Conservation (phyloP, 2,329 filamentous ascomycete species). For the Fusarium nelsonii region DNA sequence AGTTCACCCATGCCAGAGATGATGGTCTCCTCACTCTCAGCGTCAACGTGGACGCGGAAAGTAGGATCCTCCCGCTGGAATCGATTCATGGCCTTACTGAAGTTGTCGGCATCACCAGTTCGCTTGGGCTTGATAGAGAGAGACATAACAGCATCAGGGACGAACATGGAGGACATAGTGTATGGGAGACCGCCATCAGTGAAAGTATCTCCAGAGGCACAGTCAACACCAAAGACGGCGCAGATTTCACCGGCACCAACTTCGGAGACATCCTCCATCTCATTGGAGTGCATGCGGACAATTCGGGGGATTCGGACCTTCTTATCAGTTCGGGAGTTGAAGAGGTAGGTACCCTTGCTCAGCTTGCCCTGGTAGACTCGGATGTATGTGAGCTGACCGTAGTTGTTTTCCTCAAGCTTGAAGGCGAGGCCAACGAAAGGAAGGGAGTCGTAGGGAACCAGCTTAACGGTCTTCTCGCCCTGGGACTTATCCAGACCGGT, state of each 20-base stretch:
- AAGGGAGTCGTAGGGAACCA: constrained; percentile 92
- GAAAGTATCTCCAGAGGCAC: constrained; percentile 97
- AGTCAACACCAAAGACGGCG: constrained; percentile 97
- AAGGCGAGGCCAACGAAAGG: constrained; percentile 97
- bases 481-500: constrained; percentile 86
- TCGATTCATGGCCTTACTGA: constrained; percentile 98
- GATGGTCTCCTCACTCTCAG: constrained; percentile 94
- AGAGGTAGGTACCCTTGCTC: constrained; percentile 88
- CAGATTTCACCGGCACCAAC: constrained; percentile 98
- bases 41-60: constrained; percentile 92
- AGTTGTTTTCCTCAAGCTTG: constrained; percentile 99
- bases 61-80: constrained; percentile 99
- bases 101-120: constrained; percentile 90
- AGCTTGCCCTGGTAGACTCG: constrained; percentile 96
- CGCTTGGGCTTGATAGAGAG: constrained; percentile 97
- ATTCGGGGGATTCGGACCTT: constrained; percentile 97
- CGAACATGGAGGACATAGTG: constrained; percentile 98
- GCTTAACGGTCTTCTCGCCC: constrained; percentile 82
- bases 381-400: constrained; percentile 97
- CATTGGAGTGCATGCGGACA: constrained; percentile 99
- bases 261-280: constrained; percentile 96
- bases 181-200: constrained; percentile 93
- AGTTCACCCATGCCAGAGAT: constrained; percentile 99
- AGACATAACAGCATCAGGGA: constrained; percentile 97
- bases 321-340: constrained; percentile 94